Percentiles rank a stretch among this genome's conserved stretches.
Evolutionary conservation across 371 early-diverging fungal genomes (phyloP).

Genomic region (Rhizomucor pusillus): DNA sequence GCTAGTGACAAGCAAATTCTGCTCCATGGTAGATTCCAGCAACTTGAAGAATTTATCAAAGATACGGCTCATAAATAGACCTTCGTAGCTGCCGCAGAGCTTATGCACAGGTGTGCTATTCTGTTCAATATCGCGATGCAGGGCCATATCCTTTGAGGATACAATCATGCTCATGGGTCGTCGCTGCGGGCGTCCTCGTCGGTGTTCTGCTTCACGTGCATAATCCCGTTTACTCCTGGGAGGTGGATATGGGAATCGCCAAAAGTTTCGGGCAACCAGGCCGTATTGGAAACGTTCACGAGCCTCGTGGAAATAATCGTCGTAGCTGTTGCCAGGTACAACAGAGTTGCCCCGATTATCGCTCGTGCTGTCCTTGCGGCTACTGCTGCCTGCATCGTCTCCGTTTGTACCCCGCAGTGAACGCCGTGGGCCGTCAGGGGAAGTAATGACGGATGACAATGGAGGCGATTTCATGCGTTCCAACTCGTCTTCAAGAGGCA

Average conservation of each 20-base stretch:
- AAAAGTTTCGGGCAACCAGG: slow-evolving; percentile 45
- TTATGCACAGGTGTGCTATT: slow-evolving; percentile 1
- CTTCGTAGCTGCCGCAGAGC: slow-evolving; percentile 37
- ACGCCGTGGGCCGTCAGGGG: slow-evolving; percentile 29
- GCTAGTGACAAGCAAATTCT: slow-evolving; percentile 47
- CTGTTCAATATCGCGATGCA: slow-evolving; percentile 8
- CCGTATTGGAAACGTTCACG: slow-evolving; percentile 50
- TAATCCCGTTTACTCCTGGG: slow-evolving; percentile 31
- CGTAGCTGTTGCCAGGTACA: slow-evolving; percentile 49
- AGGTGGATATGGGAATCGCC: slow-evolving; percentile 49
- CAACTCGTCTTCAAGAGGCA: slow-evolving; percentile 51
- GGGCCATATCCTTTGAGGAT: slow-evolving; percentile 12
- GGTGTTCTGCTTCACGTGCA: slow-evolving; percentile 43
- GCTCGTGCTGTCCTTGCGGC: slow-evolving; percentile 5
- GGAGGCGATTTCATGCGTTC: slow-evolving; percentile 48
- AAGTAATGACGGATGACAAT: slow-evolving; percentile 33
- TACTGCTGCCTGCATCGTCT: slow-evolving; percentile 9
- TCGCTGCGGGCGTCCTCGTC: slow-evolving; percentile 35
- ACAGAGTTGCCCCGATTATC: slow-evolving; percentile 10
- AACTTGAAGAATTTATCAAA: slow-evolving; percentile 47
- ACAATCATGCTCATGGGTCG: slow-evolving; percentile 32
- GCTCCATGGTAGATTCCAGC: slow-evolving; percentile 45
- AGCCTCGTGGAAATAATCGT: slow-evolving; percentile 54
- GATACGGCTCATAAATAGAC: slow-evolving; percentile 40
- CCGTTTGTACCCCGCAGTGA: slow-evolving; percentile 11